Conservation (phyloP, 148 eudicot genomes). For the Cornus florida region DNA sequence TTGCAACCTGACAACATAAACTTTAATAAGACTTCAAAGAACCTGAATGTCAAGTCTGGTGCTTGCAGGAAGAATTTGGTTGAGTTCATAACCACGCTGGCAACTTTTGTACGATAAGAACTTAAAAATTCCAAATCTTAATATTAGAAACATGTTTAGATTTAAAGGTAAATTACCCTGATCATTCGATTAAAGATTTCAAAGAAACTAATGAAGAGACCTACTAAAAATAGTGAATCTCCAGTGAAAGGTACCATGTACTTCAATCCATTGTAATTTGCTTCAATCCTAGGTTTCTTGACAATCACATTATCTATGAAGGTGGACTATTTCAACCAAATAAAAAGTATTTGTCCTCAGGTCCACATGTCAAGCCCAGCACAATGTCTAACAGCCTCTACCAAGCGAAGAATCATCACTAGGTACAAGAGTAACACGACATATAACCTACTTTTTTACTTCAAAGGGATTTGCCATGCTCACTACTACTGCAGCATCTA, state of each 20-base stretch:
- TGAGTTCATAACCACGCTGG: background rate
- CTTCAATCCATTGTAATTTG: background rate
- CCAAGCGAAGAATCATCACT: background rate
- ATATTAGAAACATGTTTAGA: background rate
- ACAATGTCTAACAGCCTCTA: background rate
- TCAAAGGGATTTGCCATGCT: no score
- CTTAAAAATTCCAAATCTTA: no score
- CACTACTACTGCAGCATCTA: no score
- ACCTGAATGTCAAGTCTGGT: conserved; percentile 4
- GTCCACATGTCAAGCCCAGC: background rate
- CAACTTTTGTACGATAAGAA: background rate
- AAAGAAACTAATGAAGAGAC: background rate
- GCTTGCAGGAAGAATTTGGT: background rate
- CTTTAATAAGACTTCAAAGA: conserved; percentile 4
- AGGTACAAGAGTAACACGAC: no score
- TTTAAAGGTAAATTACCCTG: background rate
- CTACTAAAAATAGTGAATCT: background rate
- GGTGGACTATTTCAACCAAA: background rate
- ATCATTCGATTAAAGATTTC: background rate
- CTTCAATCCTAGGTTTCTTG: background rate
- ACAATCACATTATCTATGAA: background rate
- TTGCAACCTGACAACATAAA: conserved; percentile 71
- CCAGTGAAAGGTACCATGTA: background rate
- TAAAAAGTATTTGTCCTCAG: background rate
- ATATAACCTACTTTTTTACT: no score